Percentiles rank a stretch among this genome's conserved stretches.
Conservation (phyloP, 139 green algal species). For the Auxenochlorella pyrenoidosa region DNA sequence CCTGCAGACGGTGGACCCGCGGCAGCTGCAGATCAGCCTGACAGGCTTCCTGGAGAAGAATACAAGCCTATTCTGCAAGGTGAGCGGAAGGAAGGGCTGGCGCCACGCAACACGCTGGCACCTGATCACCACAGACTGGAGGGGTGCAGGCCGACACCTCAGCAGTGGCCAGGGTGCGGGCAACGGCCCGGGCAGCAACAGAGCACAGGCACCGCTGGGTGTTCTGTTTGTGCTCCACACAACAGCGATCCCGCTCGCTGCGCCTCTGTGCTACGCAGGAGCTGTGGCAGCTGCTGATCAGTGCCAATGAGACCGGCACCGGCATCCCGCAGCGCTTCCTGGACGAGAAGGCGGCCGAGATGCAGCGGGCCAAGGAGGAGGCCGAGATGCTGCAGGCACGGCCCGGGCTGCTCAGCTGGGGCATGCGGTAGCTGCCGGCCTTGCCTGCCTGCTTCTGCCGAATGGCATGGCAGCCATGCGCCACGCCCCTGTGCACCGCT, state of each 20-base stretch:
- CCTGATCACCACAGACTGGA: background rate
- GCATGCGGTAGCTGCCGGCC: too few relatives aligned
- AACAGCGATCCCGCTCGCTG: too few relatives aligned
- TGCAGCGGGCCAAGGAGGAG: slow-evolving; percentile 18
- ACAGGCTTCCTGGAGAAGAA: slow-evolving; percentile 94
- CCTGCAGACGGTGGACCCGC: slow-evolving; percentile 71
- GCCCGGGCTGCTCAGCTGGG: background rate
- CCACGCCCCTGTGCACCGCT: too few relatives aligned
- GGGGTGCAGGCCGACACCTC: too few relatives aligned
- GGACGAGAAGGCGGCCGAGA: slow-evolving; percentile 73
- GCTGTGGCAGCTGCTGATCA: slow-evolving; percentile 86
- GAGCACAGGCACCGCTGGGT: too few relatives aligned
- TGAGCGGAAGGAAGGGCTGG: slow-evolving; percentile 14
- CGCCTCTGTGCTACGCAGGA: slow-evolving; percentile 62
- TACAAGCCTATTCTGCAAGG: slow-evolving; percentile 90
- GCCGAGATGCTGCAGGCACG: background rate
- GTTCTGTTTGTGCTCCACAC: too few relatives aligned
- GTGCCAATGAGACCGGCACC: slow-evolving; percentile 68
- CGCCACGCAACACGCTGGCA: background rate
- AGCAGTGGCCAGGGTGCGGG: too few relatives aligned
- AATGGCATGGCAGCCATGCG: too few relatives aligned
- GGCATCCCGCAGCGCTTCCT: slow-evolving; percentile 88
- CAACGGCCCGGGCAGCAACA: too few relatives aligned
- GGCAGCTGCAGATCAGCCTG: slow-evolving; percentile 85
- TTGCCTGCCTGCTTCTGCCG: too few relatives aligned